phyloP scores from a whole-genome alignment of 163 green algal species.

The Volvox carteri region DNA sequence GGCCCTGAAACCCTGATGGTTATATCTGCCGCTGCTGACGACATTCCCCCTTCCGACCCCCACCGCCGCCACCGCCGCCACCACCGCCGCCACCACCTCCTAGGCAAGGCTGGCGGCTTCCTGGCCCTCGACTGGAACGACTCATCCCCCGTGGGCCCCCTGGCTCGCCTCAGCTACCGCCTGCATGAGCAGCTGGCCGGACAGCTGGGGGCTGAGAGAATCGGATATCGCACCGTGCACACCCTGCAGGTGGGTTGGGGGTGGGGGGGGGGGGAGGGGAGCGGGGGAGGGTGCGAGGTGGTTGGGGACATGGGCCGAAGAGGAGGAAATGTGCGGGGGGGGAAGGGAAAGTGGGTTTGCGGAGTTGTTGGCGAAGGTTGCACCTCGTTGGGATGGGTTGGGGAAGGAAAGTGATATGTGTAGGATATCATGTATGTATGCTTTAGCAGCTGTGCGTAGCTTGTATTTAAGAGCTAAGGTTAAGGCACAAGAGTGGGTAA shows the following conservation, averaged over 20 bases:
- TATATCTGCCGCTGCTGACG: no score
- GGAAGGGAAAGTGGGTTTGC: no score
- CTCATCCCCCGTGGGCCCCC: constrained; percentile 62
- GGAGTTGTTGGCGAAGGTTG: no score
- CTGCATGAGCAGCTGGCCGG: constrained; percentile 70
- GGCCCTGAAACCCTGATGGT: no score
- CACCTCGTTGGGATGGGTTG: no score
- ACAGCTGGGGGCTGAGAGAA: constrained; percentile 62
- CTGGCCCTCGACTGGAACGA: constrained; percentile 90
- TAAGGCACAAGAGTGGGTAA: no score
- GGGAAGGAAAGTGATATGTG: no score
- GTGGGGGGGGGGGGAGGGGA: background rate
- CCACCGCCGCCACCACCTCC: no score
- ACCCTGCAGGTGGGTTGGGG: background rate
- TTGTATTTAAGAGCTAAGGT: no score
- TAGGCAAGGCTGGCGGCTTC: constrained; percentile 87
- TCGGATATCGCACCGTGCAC: constrained; percentile 75
- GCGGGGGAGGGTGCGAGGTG: background rate
- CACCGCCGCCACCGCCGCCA: background rate
- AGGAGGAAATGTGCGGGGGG: no score
- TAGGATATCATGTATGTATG: no score
- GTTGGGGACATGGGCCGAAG: background rate
- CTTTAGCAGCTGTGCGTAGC: no score
- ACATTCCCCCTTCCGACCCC: background rate
- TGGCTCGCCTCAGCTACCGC: constrained; percentile 78